These are phyloP conservation scores for Chlorella sp. DNA, from an alignment of 139 green algal species.

Conservation along the genomic window DNA sequence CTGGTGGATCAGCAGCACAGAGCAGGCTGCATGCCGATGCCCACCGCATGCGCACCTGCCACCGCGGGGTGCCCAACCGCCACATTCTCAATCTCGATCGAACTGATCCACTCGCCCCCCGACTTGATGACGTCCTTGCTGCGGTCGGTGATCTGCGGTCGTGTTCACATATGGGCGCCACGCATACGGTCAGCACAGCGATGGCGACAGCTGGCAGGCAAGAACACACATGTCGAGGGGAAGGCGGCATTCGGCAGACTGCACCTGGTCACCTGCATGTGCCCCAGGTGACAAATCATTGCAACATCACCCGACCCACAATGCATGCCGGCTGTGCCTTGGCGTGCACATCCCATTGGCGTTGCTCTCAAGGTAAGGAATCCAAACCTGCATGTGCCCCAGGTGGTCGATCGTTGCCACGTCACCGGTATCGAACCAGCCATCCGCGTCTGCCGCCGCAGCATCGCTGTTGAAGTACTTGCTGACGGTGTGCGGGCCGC, in stretches of 20 bases:
- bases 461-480: slow-evolving; percentile 62
- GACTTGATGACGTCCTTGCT: slow-evolving; percentile 91
- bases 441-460: slow-evolving; percentile 32
- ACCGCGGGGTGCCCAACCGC: slow-evolving; percentile 59
- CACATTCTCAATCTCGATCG: slow-evolving; percentile 70
- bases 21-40: too few relatives aligned
- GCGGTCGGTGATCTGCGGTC: slow-evolving; percentile 63
- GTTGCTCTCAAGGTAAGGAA: too few relatives aligned
- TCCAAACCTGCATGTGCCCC: slow-evolving; percentile 79
- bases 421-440: slow-evolving; percentile 85
- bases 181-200: too few relatives aligned
- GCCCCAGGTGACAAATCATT: slow-evolving; percentile 71
- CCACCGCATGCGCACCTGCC: slow-evolving; percentile 6
- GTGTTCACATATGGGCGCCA: too few relatives aligned
- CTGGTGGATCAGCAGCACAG: too few relatives aligned
- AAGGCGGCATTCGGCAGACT: too few relatives aligned
- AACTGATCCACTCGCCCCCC: slow-evolving; percentile 79
- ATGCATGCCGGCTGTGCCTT: too few relatives aligned
- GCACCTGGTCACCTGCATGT: slow-evolving; percentile 72
- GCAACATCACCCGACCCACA: slow-evolving; percentile 82
- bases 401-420: slow-evolving; percentile 76
- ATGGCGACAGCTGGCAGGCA: too few relatives aligned
- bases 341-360: too few relatives aligned
- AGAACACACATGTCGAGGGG: too few relatives aligned
- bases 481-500: slow-evolving; percentile 62